phyloP scores from a whole-genome alignment of 1,139 yeast genomes.

The Geotrichum histeridarum region DNA sequence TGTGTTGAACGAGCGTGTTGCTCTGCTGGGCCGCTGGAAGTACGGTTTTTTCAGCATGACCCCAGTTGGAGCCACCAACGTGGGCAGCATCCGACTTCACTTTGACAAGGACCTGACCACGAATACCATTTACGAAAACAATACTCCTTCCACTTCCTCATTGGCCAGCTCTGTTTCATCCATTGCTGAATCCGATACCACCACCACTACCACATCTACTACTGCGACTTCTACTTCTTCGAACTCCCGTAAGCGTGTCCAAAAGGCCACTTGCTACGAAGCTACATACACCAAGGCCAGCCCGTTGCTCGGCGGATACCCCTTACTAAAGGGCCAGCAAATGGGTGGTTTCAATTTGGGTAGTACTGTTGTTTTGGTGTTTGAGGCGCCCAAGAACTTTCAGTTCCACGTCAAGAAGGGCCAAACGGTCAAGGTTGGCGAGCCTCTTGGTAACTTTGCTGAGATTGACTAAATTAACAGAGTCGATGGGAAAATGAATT shows the following conservation, averaged over 20 bases:
- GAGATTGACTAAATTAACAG: not conserved
- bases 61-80: slow-evolving; percentile 98
- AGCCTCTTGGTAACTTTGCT: slow-evolving; percentile 54
- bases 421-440: slow-evolving; percentile 80
- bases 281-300: slow-evolving; percentile 87
- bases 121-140: slow-evolving; percentile 61
- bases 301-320: slow-evolving; percentile 76
- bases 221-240: slow-evolving; percentile 15
- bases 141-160: slow-evolving; percentile 9
- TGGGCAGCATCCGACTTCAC: slow-evolving; percentile 87
- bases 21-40: slow-evolving; percentile 91
- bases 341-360: slow-evolving; percentile 97
- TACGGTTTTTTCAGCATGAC: slow-evolving; percentile 98
- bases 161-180: slow-evolving; percentile 10
- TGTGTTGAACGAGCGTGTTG: slow-evolving; percentile 91
- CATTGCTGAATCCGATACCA: slow-evolving; percentile 5
- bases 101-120: slow-evolving; percentile 90
- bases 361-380: slow-evolving; percentile 88
- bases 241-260: slow-evolving; percentile 35
- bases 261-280: slow-evolving; percentile 83
- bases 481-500: too few relatives aligned
- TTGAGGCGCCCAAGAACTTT: slow-evolving; percentile 85
- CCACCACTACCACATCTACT: slow-evolving; percentile 11
- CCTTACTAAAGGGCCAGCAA: slow-evolving; percentile 86
- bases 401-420: slow-evolving; percentile 65